Conservation (phyloP, 2,329 filamentous ascomycete species). For the Fusarium illudens region DNA sequence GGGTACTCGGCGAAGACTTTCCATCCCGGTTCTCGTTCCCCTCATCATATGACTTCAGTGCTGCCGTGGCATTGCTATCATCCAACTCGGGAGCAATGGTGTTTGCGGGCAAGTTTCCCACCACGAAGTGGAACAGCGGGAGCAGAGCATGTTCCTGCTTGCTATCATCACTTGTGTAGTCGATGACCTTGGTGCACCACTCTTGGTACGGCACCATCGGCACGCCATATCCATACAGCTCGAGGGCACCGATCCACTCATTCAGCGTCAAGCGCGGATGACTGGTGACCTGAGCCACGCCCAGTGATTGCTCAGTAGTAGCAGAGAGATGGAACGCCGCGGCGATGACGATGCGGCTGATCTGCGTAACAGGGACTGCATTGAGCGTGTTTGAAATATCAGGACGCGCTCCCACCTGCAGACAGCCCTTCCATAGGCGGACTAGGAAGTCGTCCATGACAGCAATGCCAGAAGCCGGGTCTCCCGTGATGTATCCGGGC, state of each 20-base stretch:
- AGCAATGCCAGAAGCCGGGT: conserved; percentile 72
- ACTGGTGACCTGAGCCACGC: conserved; percentile 79
- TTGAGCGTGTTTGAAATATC: conserved; percentile 89
- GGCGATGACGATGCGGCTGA: conserved; percentile 84
- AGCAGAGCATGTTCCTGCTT: conserved; percentile 28
- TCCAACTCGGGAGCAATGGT: conserved; percentile 23
- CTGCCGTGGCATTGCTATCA: conserved; percentile 14
- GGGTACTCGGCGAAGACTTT: conserved; percentile 2
- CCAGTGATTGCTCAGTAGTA: conserved; percentile 30
- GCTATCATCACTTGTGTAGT: conserved; percentile 7
- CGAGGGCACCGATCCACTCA: conserved; percentile 74
- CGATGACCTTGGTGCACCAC: conserved; percentile 65
- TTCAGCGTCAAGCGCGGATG: conserved; percentile 82
- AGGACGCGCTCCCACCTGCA: conserved; percentile 79
- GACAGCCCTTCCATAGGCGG: conserved; percentile 84
- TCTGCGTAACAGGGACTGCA: conserved; percentile 85
- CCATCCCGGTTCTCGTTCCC: not conserved
- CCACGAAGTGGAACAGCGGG: conserved; percentile 18
- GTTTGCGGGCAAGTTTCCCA: conserved; percentile 22
- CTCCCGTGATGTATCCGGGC: conserved; percentile 85
- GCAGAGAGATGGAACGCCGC: conserved; percentile 67
- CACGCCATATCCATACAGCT: conserved; percentile 77
- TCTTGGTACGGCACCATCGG: conserved; percentile 51
- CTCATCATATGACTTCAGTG: conserved; percentile 4
- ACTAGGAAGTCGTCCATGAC: conserved; percentile 93